A percentile compares a stretch with the other conserved stretches of the same genome.
phyloP scores from a whole-genome alignment of 768 basidiomycete genomes.

The Boletus huronensis region DNA sequence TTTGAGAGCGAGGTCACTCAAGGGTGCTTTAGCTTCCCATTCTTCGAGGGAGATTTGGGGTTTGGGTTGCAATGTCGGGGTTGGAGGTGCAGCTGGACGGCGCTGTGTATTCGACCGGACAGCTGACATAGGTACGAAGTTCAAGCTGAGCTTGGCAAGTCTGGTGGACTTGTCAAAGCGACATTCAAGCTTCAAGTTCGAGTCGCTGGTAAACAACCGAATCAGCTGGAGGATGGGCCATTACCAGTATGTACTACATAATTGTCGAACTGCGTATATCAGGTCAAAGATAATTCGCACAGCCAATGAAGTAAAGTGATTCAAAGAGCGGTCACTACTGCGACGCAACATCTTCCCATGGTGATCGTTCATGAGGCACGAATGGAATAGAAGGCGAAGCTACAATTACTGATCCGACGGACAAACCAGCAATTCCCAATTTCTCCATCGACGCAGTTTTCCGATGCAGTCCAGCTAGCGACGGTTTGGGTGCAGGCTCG shows the following conservation, averaged over 20 bases:
- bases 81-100: conserved; percentile 25
- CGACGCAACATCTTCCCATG: conserved; percentile 25
- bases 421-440: neutral
- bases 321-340: neutral
- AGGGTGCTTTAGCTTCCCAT: conserved; percentile 83
- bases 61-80: conserved; percentile 35
- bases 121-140: conserved; percentile 20
- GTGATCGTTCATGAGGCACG: conserved; percentile 30
- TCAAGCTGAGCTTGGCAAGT: no score
- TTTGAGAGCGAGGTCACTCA: conserved; percentile 63
- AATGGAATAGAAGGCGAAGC: conserved; percentile 13
- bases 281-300: conserved; percentile 1
- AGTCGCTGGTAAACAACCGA: conserved; percentile 9
- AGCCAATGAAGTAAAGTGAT: neutral
- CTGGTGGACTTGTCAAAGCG: neutral
- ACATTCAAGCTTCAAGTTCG: neutral
- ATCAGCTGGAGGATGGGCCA: no score
- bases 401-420: neutral
- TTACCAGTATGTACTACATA: conserved; percentile 4
- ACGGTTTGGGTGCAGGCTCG: conserved; percentile 25
- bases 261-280: neutral
- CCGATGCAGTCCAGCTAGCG: conserved; percentile 12
- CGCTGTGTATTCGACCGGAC: conserved; percentile 21
- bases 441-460: conserved; percentile 15
- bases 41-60: conserved; percentile 71